Conservation (phyloP, 2,329 filamentous ascomycete genomes). For the Trichophyton simii region DNA sequence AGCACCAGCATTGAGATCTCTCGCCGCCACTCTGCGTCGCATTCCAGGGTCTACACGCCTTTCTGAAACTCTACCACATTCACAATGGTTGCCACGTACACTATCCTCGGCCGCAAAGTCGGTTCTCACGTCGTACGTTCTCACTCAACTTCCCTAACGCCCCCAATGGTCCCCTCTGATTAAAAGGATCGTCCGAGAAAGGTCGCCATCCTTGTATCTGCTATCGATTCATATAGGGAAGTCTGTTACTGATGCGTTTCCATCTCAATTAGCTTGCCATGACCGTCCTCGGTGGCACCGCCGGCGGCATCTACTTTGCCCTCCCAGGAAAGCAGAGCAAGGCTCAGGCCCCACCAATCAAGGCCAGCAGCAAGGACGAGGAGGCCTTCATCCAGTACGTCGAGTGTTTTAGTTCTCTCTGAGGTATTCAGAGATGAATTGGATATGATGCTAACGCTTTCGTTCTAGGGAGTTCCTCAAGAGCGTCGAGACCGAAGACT, state of each 20-base stretch:
- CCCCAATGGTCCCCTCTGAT: neutral
- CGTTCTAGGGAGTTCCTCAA: conserved; percentile 39
- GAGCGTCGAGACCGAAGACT: conserved; percentile 34
- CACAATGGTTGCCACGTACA: conserved; percentile 42
- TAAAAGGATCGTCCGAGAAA: neutral
- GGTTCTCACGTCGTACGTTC: conserved; percentile 41
- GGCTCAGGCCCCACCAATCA: conserved; percentile 45
- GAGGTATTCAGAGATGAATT: neutral
- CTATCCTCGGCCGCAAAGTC: conserved; percentile 40
- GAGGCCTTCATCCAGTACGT: conserved; percentile 57
- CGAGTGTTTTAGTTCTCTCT: neutral
- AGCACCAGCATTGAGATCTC: conserved; percentile 1
- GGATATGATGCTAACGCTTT: neutral
- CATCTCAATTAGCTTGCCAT: conserved; percentile 44
- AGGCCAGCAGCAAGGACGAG: conserved; percentile 54
- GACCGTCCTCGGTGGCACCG: conserved; percentile 41
- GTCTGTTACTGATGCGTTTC: conserved; percentile 7
- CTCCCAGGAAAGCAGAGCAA: conserved; percentile 37
- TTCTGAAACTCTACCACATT: conserved; percentile 6
- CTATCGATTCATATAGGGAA: neutral
- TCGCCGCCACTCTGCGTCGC: neutral
- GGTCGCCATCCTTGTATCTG: neutral
- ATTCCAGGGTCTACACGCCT: neutral
- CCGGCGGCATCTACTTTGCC: conserved; percentile 35
- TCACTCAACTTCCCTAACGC: conserved; percentile 6